Evolutionary conservation across 2,329 filamentous ascomycete species (phyloP), one percentile per base, ranked within the genome.

Genomic region (Penicillium vulpinum): DNA sequence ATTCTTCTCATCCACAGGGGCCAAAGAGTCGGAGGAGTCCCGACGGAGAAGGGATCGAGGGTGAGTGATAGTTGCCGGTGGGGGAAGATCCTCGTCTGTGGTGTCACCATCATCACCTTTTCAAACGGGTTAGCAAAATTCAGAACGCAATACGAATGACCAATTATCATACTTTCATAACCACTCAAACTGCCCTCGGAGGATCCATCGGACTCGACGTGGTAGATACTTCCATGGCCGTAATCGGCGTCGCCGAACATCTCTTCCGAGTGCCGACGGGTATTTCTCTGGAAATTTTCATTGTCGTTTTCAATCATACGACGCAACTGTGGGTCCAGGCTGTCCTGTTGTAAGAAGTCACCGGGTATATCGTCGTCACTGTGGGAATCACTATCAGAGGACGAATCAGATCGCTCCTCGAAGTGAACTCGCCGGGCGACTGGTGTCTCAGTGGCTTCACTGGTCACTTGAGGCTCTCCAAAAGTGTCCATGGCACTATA

Each of bases 321-420:
- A 61, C 88, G 88, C 67, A 93, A 86, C 50, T 82, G 81, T 6
- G 88, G 87, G 65, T 91, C 89, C 5, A 93, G 80, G 16, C 84
- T 82, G 68, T 85, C 88, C 73, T 92, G 88, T 48, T 89, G 85
- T 55, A 92, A 80, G 72, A 93, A 93, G 57, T 93, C 86, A 69
- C 92, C 86, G 1, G 89, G 88, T 60, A 91, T 91, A 61, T 91
- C 84, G 61, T 85, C 84, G 58, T 84, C 73, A 0, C 71, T 74
- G 54, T 74, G 72, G 2, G 73, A 74, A 36, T 73, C 70, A 59
- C 83, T 88, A 64, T 90, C 88, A 55, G 88, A 75, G 15, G 73
- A 84, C 49, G 87, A 86, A 51, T 85, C 86, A 3, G 83, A 84
- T 58, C 87, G 83, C 52, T 75, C 71, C 63, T 81, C 77, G 67